Evolutionary conservation across 2,329 filamentous ascomycete species (phyloP), one percentile per base, ranked within the genome.

Genomic region (Neurospora sp.): DNA sequence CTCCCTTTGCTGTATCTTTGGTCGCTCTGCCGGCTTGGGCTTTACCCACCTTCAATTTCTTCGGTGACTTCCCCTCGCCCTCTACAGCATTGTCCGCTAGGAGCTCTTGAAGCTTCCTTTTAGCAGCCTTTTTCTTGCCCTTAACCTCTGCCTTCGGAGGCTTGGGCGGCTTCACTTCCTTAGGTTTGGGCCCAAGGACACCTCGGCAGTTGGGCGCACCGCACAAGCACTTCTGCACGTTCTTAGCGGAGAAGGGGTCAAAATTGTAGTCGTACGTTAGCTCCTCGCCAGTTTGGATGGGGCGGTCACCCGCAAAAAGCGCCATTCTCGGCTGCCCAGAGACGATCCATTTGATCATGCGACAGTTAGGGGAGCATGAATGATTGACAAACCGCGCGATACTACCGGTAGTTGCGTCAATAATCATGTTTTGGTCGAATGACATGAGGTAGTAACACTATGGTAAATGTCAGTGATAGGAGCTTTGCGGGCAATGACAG

Each of bases 371-470:
- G 70, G 92, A 91, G 81, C 96, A 99, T 19, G 93, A 97, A 80
- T 99, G 96, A 78, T 99, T 99, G 79, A 99, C 94, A 79, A 99
- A 99, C 69, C 96, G 91, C 76, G 96, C 95, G 80, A 98, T 97
- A 74, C 92, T 97, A 76, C 96, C 96, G 69, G 92, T 93, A 37
- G 94, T 97, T 40, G 95, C 96, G 82, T 99, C 96, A 74, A 99
- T 97, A 76, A 98, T 97, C 89, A 98, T 96, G 80, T 96, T 96
- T 80, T 97, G 93, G 78, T 98, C 94, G 78, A 98, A 97, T 69
- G 93, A 93, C 96, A 99, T 99, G 67, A 99, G 84, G 80, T 99
- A 99, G 80, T 97, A 98, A 81, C 93, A 97, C 92, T 97, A 75
- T 12, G 40, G 67, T 4, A 6, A 19, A 6, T 33, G n/a, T 70